Evolutionary conservation across 2,329 filamentous ascomycete species (phyloP).

Genomic region (Escovopsis weberi): DNA sequence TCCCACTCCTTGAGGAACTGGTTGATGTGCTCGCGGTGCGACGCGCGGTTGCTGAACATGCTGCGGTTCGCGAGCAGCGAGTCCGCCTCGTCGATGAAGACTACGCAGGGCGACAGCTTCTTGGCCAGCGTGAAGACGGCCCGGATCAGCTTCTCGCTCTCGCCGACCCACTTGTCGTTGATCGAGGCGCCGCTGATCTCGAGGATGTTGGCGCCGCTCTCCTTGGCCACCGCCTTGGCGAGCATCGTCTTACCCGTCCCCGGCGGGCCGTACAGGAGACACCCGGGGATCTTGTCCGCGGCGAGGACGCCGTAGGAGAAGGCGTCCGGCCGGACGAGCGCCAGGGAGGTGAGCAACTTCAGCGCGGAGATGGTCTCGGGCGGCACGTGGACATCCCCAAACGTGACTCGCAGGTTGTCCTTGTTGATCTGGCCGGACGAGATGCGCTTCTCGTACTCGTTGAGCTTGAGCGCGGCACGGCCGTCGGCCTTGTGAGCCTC

Average conservation of each 20-base stretch:
- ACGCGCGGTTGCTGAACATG: conserved; percentile 48
- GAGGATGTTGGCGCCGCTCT: conserved; percentile 58
- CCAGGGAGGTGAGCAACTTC: conserved; percentile 77
- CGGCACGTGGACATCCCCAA: conserved; percentile 73
- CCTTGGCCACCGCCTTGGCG: conserved; percentile 54
- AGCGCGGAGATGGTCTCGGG: conserved; percentile 73
- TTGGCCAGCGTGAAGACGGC: conserved; percentile 85
- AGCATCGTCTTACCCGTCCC: conserved; percentile 63
- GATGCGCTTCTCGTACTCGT: conserved; percentile 69
- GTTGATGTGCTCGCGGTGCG: conserved; percentile 82
- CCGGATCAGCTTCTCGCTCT: conserved; percentile 90
- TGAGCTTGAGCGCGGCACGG: conserved; percentile 33
- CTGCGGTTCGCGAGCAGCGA: conserved; percentile 72
- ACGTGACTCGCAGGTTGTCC: conserved; percentile 71
- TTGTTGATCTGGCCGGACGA: conserved; percentile 71
- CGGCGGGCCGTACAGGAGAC: conserved; percentile 76
- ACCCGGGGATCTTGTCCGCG: conserved; percentile 78
- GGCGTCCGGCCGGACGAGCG: conserved; percentile 78
- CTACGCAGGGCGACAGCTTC: conserved; percentile 80
- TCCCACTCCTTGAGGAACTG: conserved; percentile 97
- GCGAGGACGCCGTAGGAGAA: conserved; percentile 91
- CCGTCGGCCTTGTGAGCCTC: conserved; percentile 14
- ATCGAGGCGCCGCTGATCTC: conserved; percentile 85
- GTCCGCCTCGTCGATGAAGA: conserved; percentile 96
- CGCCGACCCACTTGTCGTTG: conserved; percentile 92